Evolutionary conservation across 805 yeast genomes (phyloP).

Genomic region (Zygoascus flipseniorum): DNA sequence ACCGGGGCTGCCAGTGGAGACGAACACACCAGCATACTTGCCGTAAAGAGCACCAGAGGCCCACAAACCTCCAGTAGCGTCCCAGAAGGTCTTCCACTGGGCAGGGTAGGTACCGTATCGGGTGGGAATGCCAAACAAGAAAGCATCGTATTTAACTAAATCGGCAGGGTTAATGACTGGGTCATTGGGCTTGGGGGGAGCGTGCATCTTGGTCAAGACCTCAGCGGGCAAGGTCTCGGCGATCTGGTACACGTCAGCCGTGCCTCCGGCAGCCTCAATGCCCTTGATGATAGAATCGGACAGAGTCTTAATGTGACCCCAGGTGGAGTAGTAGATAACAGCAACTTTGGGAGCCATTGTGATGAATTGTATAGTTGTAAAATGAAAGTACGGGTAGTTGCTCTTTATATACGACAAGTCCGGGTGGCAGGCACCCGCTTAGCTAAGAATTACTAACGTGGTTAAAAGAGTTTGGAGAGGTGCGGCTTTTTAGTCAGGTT

Average conservation of each 20-base stretch:
- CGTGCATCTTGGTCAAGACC: constrained; percentile 44
- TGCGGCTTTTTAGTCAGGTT: no score
- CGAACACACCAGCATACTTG: constrained; percentile 69
- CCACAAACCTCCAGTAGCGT: constrained; percentile 70
- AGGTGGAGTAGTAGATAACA: constrained; percentile 48
- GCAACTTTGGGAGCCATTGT: constrained; percentile 45
- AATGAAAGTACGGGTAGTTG: no score
- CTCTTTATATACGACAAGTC: neutral
- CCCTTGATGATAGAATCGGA: constrained; percentile 66
- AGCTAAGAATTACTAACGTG: no score
- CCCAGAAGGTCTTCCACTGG: constrained; percentile 73
- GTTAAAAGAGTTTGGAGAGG: no score
- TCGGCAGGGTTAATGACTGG: constrained; percentile 50
- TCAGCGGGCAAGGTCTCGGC: constrained; percentile 66
- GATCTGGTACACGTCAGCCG: constrained; percentile 64
- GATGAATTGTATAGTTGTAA: neutral
- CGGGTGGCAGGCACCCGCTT: neutral
- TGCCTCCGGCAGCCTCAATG: constrained; percentile 54
- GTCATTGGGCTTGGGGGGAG: constrained; percentile 39
- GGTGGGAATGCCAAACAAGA: constrained; percentile 73
- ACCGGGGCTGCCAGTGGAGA: constrained; percentile 63
- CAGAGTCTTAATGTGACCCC: constrained; percentile 63
- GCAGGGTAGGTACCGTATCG: constrained; percentile 70
- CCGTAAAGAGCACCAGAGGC: constrained; percentile 59
- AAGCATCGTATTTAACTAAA: constrained; percentile 58